Evolutionary conservation across 768 basidiomycete species (phyloP).

Genomic region (Trametes gibbosa): DNA sequence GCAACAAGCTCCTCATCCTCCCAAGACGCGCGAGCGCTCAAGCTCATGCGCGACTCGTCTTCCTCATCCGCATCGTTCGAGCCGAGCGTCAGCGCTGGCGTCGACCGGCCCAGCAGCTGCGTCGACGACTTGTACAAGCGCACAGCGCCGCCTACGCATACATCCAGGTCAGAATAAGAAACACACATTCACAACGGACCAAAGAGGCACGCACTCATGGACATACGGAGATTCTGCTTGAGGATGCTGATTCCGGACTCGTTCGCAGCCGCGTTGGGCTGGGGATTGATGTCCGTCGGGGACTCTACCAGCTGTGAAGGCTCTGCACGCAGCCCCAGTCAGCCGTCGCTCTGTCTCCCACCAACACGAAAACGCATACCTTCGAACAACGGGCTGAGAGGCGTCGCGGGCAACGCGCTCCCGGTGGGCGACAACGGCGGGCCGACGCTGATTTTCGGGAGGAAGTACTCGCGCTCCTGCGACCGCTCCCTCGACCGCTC

Average conservation of each 20-base stretch:
- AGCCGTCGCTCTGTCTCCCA: background rate
- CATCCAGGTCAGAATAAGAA: background rate
- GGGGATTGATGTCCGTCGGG: constrained; percentile 11
- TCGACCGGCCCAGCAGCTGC: constrained; percentile 33
- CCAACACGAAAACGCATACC: constrained; percentile 4
- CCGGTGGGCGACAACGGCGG: constrained; percentile 18
- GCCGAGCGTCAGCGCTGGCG: constrained; percentile 42
- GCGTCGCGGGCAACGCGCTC: constrained; percentile 18
- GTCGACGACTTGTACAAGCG: constrained; percentile 65
- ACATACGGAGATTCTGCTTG: constrained; percentile 70
- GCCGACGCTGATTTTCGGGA: constrained; percentile 20
- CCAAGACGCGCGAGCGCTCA: constrained; percentile 42
- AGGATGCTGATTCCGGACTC: constrained; percentile 48
- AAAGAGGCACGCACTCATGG: constrained; percentile 53
- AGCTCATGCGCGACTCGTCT: constrained; percentile 23
- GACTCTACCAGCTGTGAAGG: constrained; percentile 18
- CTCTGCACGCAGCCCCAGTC: constrained; percentile 5
- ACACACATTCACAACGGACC: background rate
- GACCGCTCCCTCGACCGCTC: constrained; percentile 10
- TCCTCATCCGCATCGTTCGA: constrained; percentile 35
- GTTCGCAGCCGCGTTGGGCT: constrained; percentile 14
- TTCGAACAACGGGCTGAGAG: constrained; percentile 28
- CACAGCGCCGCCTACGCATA: constrained; percentile 57
- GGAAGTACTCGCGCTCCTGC: constrained; percentile 6
- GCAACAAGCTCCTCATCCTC: constrained; percentile 44